A percentile compares a stretch with the other conserved stretches of the same genome.
These are phyloP conservation scores for Novymonas esmeraldas DNA, from an alignment of 208 protist species.

Conservation along the genomic window DNA sequence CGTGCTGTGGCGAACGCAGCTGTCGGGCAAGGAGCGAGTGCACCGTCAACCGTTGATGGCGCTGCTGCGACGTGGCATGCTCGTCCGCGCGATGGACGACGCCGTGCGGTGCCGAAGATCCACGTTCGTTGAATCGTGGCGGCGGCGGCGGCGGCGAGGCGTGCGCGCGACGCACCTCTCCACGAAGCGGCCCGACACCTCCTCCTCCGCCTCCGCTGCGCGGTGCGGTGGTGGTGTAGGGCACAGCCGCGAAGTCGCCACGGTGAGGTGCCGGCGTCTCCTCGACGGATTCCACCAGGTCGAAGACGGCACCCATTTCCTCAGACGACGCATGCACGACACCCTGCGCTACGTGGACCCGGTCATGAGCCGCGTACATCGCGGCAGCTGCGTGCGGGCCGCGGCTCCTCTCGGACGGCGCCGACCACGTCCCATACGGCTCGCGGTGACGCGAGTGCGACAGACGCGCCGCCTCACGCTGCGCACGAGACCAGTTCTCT, in stretches of 20 bases:
- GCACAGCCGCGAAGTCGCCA: background rate
- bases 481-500: background rate
- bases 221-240: background rate
- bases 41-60: slow-evolving; percentile 11
- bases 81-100: no score
- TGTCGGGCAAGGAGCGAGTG: slow-evolving; percentile 22
- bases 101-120: no score
- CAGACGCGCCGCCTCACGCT: background rate
- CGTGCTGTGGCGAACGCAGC: background rate
- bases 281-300: slow-evolving; percentile 4
- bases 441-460: background rate
- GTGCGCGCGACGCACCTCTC: no score
- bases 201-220: background rate
- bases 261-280: slow-evolving; percentile 1
- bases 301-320: background rate
- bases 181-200: no score
- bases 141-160: no score
- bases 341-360: background rate
- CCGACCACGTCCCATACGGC: background rate
- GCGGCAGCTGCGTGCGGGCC: background rate
- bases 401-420: background rate
- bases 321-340: background rate
- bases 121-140: no score
- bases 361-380: background rate
- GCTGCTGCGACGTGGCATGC: no score